phyloP scores from a whole-genome alignment of 441 rosid genomes.

The Dalechampia spathulata region DNA sequence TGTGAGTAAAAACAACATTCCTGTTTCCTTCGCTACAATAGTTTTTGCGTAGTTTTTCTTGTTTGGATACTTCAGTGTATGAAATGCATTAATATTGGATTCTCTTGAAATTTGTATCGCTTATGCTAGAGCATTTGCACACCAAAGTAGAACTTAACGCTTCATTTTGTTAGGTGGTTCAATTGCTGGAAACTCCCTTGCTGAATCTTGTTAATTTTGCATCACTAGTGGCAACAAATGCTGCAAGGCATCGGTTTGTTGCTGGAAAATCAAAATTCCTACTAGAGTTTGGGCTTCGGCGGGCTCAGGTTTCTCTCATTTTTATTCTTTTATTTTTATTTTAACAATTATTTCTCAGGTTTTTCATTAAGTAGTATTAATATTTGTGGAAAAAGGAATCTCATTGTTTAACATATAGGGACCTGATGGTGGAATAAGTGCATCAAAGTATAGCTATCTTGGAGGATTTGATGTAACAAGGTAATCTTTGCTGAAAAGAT shows the following conservation, averaged over 20 bases:
- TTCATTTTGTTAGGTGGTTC: constrained; percentile 53
- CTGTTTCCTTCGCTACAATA: background rate
- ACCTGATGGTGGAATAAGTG: constrained; percentile 94
- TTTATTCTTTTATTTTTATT: constrained; percentile 1
- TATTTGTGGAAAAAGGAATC: too few relatives aligned
- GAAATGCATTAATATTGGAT: too few relatives aligned
- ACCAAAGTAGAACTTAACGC: constrained; percentile 9
- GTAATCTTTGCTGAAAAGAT: constrained; percentile 27
- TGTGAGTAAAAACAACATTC: constrained; percentile 41
- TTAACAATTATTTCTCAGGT: too few relatives aligned
- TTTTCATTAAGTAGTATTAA: too few relatives aligned
- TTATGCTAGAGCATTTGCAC: constrained; percentile 1
- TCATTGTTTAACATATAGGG: constrained; percentile 43
- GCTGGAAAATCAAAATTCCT: constrained; percentile 71
- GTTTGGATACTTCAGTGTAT: background rate
- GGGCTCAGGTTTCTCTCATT: constrained; percentile 73
- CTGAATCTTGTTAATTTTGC: constrained; percentile 82
- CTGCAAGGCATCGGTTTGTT: constrained; percentile 86
- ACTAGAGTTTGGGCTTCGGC: constrained; percentile 88
- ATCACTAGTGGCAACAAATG: constrained; percentile 87
- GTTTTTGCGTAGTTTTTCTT: background rate
- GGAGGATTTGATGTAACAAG: constrained; percentile 99
- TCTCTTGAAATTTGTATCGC: background rate
- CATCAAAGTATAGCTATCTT: constrained; percentile 92
- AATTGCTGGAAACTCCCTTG: constrained; percentile 87